Percentiles rank a stretch among this genome's conserved stretches.
These are phyloP conservation scores for Umbelopsis sp. DNA, from an alignment of 192 early-diverging fungal genomes.

Conservation along the genomic window DNA sequence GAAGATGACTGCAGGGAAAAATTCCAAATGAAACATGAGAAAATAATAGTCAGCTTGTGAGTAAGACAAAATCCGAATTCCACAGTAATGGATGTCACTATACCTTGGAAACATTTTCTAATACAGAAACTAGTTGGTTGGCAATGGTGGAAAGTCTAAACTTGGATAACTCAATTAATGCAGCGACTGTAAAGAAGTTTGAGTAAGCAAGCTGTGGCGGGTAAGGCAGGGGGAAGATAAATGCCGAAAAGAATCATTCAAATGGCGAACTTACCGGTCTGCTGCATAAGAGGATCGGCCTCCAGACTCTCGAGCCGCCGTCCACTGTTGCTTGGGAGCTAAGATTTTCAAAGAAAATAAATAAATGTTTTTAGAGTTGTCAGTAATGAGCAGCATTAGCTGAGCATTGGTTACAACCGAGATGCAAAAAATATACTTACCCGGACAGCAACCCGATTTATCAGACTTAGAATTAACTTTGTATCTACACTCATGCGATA, in stretches of 20 bases:
- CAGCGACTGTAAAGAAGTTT: slow-evolving; percentile 45
- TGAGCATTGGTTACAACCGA: not conserved
- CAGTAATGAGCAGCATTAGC: not conserved
- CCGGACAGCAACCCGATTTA: slow-evolving; percentile 38
- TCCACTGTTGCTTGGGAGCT: slow-evolving; percentile 80
- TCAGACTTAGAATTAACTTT: slow-evolving; percentile 33
- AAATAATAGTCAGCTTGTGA: too few relatives aligned
- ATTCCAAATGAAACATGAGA: too few relatives aligned
- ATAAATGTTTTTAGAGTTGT: not conserved
- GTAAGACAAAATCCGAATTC: too few relatives aligned
- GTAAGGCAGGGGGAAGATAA: not conserved
- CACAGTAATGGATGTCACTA: too few relatives aligned
- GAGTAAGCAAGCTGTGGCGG: not conserved
- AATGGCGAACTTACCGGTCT: slow-evolving; percentile 46
- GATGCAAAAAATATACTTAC: slow-evolving; percentile 20
- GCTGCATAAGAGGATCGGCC: slow-evolving; percentile 75
- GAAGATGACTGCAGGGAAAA: slow-evolving; percentile 25
- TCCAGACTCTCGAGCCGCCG: slow-evolving; percentile 65
- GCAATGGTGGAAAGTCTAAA: slow-evolving; percentile 72
- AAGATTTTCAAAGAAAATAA: slow-evolving; percentile 11
- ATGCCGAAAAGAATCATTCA: not conserved
- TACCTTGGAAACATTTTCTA: slow-evolving; percentile 77
- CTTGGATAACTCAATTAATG: slow-evolving; percentile 77
- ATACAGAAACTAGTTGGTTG: slow-evolving; percentile 63
- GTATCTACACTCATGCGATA: slow-evolving; percentile 36